Evolutionary conservation across 176 grass and related monocot genomes (phyloP).

Genomic region (Avena sativa): DNA sequence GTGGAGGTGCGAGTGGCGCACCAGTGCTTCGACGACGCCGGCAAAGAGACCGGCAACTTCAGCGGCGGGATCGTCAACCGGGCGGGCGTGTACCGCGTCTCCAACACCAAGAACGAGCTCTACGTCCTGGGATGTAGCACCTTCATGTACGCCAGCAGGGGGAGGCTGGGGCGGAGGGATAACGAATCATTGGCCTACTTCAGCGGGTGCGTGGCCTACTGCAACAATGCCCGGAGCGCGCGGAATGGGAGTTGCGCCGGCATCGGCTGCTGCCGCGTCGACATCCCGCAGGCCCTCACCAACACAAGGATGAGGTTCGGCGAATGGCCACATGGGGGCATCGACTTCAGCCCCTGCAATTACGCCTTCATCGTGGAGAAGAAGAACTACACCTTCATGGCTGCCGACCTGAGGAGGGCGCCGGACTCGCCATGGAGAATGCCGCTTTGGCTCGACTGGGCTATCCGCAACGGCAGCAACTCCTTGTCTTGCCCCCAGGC

Average conservation of each 20-base stretch:
- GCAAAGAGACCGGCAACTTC: not conserved
- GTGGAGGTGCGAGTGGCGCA: not conserved
- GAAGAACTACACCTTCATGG: not conserved
- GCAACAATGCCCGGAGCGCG: not conserved
- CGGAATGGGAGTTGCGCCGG: not conserved
- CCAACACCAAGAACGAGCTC: not conserved
- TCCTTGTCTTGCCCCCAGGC: not conserved
- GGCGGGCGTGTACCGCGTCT: not conserved
- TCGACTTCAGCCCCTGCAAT: not conserved
- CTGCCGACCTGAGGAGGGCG: not conserved
- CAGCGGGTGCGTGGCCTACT: constrained; percentile 16
- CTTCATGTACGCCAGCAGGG: not conserved
- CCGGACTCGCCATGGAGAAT: not conserved
- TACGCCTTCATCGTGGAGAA: constrained; percentile 23
- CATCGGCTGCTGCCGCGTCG: constrained; percentile 2
- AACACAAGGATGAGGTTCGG: not conserved
- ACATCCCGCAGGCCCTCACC: not conserved
- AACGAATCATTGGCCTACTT: not conserved
- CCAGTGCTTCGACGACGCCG: not conserved
- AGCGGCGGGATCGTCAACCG: not conserved
- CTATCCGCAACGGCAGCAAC: not conserved
- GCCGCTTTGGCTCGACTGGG: constrained; percentile 28
- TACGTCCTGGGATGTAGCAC: not conserved
- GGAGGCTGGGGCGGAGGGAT: not conserved
- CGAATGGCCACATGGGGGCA: not conserved